These are phyloP conservation scores for Staphylotrichum tortipilum DNA, from an alignment of 495 filamentous ascomycete species.

Conservation along the genomic window DNA sequence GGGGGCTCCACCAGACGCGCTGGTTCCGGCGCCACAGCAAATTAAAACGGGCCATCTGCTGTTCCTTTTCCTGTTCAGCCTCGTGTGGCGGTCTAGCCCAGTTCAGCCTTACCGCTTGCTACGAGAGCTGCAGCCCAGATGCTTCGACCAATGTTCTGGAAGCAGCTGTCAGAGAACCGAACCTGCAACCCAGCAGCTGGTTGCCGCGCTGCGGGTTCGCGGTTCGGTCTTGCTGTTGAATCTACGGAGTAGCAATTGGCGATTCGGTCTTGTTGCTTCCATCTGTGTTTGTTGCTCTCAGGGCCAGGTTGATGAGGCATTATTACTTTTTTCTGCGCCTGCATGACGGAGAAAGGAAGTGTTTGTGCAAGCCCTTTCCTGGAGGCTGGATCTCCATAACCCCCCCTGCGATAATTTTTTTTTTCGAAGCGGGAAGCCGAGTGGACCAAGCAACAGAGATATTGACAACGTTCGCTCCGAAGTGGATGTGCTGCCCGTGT, in stretches of 20 bases:
- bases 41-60: conserved; percentile 2
- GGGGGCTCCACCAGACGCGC: no score
- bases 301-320: conserved; percentile 1
- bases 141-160: conserved; percentile 19
- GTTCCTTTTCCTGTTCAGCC: conserved; percentile 6
- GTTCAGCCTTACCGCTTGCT: conserved; percentile 25
- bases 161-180: not conserved
- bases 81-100: conserved; percentile 12
- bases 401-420: no score
- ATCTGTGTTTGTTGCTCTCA: not conserved
- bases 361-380: conserved; percentile 5
- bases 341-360: not conserved
- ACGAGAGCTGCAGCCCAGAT: conserved; percentile 15
- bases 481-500: not conserved
- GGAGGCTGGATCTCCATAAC: no score
- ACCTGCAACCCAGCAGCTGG: not conserved
- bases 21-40: not conserved
- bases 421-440: not conserved
- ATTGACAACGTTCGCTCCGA: not conserved
- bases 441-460: not conserved
- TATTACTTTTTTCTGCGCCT: not conserved
- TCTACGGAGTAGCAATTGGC: no score
- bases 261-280: no score
- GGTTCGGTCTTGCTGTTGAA: no score
- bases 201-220: no score